Conservation (phyloP, 176 grass and related monocot genomes). For the Oryza officinalis region DNA sequence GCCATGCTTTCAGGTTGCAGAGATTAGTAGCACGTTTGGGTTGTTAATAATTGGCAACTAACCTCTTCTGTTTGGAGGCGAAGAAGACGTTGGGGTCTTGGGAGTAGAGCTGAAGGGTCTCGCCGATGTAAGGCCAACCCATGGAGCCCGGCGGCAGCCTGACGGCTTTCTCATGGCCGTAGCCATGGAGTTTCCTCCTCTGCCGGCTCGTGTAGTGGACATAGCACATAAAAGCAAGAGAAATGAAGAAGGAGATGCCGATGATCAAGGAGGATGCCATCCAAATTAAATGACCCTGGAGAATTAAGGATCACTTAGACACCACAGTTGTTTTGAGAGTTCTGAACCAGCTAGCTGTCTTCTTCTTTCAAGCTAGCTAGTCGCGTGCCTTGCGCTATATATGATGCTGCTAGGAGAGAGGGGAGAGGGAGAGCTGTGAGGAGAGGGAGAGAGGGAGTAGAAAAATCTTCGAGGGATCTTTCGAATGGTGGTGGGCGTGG, state of each 20-base stretch:
- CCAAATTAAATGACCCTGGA: constrained; percentile 35
- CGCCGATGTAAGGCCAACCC: constrained; percentile 93
- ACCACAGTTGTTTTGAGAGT: neutral
- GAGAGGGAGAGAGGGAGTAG: constrained; percentile 5
- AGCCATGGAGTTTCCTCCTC: constrained; percentile 25
- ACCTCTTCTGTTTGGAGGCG: constrained; percentile 75
- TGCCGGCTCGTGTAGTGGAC: constrained; percentile 2
- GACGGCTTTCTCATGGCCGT: neutral
- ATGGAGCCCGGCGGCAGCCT: constrained; percentile 84
- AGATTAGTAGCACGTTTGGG: neutral
- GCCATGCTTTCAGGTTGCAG: neutral
- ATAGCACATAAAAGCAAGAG: constrained; percentile 19
- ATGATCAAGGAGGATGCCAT: constrained; percentile 42
- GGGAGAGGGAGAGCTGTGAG: neutral
- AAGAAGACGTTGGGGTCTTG: constrained; percentile 92
- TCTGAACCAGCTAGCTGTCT: neutral
- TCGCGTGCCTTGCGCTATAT: neutral
- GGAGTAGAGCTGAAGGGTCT: constrained; percentile 95
- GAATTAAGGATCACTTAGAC: constrained; percentile 35
- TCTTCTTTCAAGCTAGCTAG: neutral
- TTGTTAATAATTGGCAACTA: neutral
- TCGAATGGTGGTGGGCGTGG: constrained; percentile 37
- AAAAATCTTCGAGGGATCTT: constrained; percentile 49
- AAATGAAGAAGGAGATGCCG: constrained; percentile 44
- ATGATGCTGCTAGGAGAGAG: neutral